Evolutionary conservation across 225 moss, liverwort and hornwort genomes (phyloP).

Genomic region (Physcomitrellopsis africana): DNA sequence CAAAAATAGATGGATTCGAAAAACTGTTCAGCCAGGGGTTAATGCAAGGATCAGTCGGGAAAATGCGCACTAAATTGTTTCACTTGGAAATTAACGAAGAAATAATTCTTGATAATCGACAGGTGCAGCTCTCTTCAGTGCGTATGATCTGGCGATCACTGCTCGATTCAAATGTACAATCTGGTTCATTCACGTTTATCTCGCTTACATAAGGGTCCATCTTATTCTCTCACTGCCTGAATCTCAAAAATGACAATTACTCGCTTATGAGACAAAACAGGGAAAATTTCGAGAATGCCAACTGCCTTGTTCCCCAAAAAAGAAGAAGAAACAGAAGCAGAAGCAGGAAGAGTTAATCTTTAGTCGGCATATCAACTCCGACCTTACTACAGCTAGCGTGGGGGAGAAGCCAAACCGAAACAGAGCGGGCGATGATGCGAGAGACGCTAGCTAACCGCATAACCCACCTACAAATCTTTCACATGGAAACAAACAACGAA

Average conservation of each 20-base stretch:
- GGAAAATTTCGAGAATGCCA: not conserved
- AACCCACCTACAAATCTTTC: not conserved
- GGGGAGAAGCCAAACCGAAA: not conserved
- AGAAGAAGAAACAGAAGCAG: not conserved
- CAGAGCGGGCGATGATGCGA: not conserved
- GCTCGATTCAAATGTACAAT: constrained; percentile 8
- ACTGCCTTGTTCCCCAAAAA: not conserved
- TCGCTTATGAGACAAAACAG: not conserved
- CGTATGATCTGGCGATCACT: not conserved
- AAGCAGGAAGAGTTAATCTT: not conserved
- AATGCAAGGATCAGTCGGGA: not conserved
- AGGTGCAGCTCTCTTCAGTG: not conserved
- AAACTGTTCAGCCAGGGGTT: not conserved
- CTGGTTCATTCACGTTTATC: not conserved
- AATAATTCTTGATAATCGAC: no score
- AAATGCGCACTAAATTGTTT: not conserved
- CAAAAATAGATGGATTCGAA: not conserved
- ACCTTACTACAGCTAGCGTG: not conserved
- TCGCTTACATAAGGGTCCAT: not conserved
- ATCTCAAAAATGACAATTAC: not conserved
- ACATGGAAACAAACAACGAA: not conserved
- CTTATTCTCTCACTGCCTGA: not conserved
- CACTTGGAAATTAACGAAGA: not conserved
- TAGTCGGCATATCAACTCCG: not conserved
- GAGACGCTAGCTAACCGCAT: not conserved